These are phyloP conservation scores for Quercus phellos DNA, from an alignment of 331 rosid genomes.

Conservation along the genomic window DNA sequence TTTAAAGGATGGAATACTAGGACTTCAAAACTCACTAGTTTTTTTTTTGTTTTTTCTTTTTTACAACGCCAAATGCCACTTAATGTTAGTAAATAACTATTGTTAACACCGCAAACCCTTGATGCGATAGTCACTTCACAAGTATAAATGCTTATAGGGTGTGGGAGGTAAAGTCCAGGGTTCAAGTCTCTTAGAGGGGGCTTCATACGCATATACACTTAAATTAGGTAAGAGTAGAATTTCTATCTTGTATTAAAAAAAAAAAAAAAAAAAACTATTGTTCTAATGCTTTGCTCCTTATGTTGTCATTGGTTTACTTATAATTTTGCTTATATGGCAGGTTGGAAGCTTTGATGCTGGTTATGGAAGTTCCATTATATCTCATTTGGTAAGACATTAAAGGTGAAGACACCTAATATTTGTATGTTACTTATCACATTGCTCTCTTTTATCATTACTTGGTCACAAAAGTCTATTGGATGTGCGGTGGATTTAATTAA, in stretches of 20 bases:
- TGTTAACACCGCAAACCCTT: rapidly evolving
- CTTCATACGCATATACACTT: too few relatives aligned
- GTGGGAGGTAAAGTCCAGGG: rapidly evolving
- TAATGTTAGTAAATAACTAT: neutral
- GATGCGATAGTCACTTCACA: rapidly evolving
- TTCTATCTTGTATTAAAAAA: too few relatives aligned
- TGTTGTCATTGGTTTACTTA: neutral
- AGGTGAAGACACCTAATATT: constrained; percentile 4
- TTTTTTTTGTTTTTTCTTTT: neutral
- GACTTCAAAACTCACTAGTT: neutral
- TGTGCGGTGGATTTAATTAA: neutral
- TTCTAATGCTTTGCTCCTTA: neutral
- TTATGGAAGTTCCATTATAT: constrained; percentile 90
- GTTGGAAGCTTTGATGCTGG: constrained; percentile 98
- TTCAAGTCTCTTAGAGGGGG: rapidly evolving
- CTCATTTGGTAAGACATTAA: constrained; percentile 59
- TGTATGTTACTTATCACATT: neutral
- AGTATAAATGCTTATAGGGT: too few relatives aligned
- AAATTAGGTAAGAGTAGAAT: rapidly evolving
- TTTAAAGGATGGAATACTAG: too few relatives aligned
- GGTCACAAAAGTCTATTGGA: neutral
- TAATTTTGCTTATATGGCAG: constrained; percentile 33
- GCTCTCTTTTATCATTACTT: neutral
- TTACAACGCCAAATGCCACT: neutral
- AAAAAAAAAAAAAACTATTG: neutral